Conservation (phyloP, 805 yeast genomes). For the Candida manassasensis region DNA sequence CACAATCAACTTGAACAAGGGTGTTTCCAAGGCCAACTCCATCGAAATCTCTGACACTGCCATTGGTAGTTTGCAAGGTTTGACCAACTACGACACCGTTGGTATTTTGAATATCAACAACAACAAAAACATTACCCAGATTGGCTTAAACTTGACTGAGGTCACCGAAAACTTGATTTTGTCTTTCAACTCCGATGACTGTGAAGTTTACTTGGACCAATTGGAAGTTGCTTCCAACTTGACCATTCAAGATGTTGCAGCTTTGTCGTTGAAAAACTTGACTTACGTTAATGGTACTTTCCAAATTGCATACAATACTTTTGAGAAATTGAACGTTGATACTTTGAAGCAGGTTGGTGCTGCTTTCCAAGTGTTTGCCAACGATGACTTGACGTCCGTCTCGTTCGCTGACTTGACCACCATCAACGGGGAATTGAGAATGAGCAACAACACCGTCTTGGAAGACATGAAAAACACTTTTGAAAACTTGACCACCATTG, state of each 20-base stretch:
- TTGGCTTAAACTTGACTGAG: constrained; percentile 30
- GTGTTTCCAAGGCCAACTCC: constrained; percentile 28
- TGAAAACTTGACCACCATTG: constrained; percentile 25
- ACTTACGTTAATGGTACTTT: constrained; percentile 38
- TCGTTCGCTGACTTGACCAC: constrained; percentile 23
- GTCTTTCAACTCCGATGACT: constrained; percentile 37
- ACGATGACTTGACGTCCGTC: constrained; percentile 35
- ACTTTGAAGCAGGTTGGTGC: constrained; percentile 33
- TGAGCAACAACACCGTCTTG: constrained; percentile 38
- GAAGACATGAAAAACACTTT: constrained; percentile 25
- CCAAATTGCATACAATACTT: constrained; percentile 36
- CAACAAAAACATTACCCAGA: constrained; percentile 37
- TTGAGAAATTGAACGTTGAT: constrained; percentile 26
- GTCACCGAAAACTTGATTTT: constrained; percentile 34
- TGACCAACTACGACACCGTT: constrained; percentile 27
- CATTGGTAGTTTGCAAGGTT: constrained; percentile 30
- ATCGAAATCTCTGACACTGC: constrained; percentile 41
- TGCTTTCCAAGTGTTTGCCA: constrained; percentile 37
- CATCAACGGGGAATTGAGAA: constrained; percentile 38
- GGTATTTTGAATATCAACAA: constrained; percentile 36
- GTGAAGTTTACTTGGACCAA: constrained; percentile 28
- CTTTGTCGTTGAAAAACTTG: constrained; percentile 28
- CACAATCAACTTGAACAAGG: constrained; percentile 30
- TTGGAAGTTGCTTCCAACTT: constrained; percentile 41
- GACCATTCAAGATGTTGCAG: constrained; percentile 37